These are phyloP conservation scores for Uromyces viciae-fabae DNA, from an alignment of 1,284 basidiomycete genomes.

Conservation along the genomic window DNA sequence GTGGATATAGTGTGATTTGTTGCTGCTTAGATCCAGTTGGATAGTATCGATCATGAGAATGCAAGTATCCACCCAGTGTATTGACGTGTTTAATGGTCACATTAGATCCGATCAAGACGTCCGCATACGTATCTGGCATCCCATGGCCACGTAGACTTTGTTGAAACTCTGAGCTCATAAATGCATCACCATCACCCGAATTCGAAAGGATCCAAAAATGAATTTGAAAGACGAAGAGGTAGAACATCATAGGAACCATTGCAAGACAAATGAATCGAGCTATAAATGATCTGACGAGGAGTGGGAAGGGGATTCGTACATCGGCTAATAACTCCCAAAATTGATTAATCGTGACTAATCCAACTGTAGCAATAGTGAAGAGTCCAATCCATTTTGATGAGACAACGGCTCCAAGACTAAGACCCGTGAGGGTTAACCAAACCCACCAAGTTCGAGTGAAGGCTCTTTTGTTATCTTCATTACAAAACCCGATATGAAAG, in stretches of 20 bases:
- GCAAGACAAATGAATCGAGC: constrained; percentile 87
- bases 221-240: constrained; percentile 91
- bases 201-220: constrained; percentile 84
- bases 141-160: constrained; percentile 85
- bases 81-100: constrained; percentile 84
- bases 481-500: constrained; percentile 75
- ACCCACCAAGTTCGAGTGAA: constrained; percentile 88
- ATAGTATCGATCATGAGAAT: constrained; percentile 86
- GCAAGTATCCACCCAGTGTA: constrained; percentile 95
- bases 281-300: constrained; percentile 77
- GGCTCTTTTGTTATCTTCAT: constrained; percentile 58
- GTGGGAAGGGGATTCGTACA: constrained; percentile 68
- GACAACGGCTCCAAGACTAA: constrained; percentile 82
- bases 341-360: constrained; percentile 76
- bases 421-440: constrained; percentile 82
- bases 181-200: constrained; percentile 93
- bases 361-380: constrained; percentile 96
- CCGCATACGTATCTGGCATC: constrained; percentile 89
- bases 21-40: constrained; percentile 73
- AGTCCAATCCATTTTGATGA: constrained; percentile 98
- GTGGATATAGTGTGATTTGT: constrained; percentile 96
- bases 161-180: constrained; percentile 98
- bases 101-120: constrained; percentile 79
- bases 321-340: constrained; percentile 90
- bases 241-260: constrained; percentile 75